These are phyloP conservation scores for Thalassiosira hispida DNA, from an alignment of 352 stramenopile genomes.

Conservation along the genomic window DNA sequence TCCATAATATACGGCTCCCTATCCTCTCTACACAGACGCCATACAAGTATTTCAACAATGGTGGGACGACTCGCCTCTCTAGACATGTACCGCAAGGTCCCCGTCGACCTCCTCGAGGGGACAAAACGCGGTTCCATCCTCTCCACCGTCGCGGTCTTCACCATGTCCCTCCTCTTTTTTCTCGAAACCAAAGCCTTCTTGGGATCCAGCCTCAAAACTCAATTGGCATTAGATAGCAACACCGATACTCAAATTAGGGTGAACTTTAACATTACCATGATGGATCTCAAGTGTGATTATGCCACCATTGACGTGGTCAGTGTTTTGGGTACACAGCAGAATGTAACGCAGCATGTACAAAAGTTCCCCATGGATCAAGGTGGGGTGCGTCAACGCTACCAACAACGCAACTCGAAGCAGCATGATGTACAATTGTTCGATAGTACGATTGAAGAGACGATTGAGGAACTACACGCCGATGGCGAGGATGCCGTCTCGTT, in stretches of 20 bases:
- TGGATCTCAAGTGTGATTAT: constrained; percentile 93
- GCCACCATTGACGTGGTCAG: constrained; percentile 95
- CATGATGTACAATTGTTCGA: constrained; percentile 79
- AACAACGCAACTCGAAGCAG: constrained; percentile 79
- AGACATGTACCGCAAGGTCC: constrained; percentile 86
- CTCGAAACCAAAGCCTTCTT: constrained; percentile 80
- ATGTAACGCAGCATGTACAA: constrained; percentile 95
- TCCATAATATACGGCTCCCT: no score
- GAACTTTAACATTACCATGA: constrained; percentile 99
- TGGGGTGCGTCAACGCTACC: constrained; percentile 83
- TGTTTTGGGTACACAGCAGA: constrained; percentile 95
- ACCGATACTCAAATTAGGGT: constrained; percentile 86
- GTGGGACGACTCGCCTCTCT: constrained; percentile 39
- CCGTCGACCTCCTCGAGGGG: constrained; percentile 82
- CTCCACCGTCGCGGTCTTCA: constrained; percentile 65
- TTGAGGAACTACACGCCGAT: constrained; percentile 81
- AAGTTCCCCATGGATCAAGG: constrained; percentile 93
- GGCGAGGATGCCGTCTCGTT: constrained; percentile 76
- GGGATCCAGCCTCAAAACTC: constrained; percentile 48
- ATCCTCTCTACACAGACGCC: no score
- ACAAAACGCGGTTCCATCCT: constrained; percentile 71
- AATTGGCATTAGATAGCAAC: constrained; percentile 75
- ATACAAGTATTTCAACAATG: no score
- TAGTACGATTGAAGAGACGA: constrained; percentile 52
- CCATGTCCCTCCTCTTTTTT: constrained; percentile 75